A percentile compares a stretch with the other conserved stretches of the same genome.
phyloP scores from a whole-genome alignment of 202 grass and related monocot species.

The Bolboschoenoplectus hybrid region DNA sequence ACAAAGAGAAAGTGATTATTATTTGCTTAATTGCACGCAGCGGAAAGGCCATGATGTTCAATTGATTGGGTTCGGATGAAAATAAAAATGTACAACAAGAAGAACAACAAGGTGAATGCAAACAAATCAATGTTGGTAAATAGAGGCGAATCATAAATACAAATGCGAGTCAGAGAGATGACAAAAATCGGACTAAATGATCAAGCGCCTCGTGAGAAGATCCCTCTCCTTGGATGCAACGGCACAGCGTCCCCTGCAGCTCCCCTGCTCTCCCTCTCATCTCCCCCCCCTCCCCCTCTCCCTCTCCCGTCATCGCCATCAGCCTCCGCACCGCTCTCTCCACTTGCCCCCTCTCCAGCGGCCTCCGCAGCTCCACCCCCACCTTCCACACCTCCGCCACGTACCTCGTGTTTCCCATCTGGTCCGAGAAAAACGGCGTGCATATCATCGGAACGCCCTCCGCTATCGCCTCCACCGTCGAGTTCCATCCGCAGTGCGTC shows the following conservation, averaged over 20 bases:
- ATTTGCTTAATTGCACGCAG: no score
- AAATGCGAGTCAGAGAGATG: not conserved
- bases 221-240: constrained; percentile 28
- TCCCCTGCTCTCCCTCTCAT: constrained; percentile 44
- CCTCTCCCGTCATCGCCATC: constrained; percentile 22
- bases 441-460: constrained; percentile 73
- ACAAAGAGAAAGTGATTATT: no score
- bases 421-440: constrained; percentile 51
- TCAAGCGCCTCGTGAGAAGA: constrained; percentile 47
- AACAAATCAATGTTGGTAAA: no score
- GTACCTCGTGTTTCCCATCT: constrained; percentile 77
- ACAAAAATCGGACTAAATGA: constrained; percentile 34
- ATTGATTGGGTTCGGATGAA: no score
- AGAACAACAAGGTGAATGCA: no score
- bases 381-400: constrained; percentile 56
- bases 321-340: constrained; percentile 43
- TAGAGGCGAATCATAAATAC: no score
- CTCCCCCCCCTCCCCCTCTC: not conserved
- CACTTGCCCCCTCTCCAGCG: constrained; percentile 31
- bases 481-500: constrained; percentile 85
- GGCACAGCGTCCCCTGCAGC: constrained; percentile 29
- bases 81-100: no score
- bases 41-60: no score
- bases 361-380: constrained; percentile 37
- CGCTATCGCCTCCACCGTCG: constrained; percentile 55